Evolutionary conservation across 306 rosid species (phyloP).

Genomic region (Cercis canadensis): DNA sequence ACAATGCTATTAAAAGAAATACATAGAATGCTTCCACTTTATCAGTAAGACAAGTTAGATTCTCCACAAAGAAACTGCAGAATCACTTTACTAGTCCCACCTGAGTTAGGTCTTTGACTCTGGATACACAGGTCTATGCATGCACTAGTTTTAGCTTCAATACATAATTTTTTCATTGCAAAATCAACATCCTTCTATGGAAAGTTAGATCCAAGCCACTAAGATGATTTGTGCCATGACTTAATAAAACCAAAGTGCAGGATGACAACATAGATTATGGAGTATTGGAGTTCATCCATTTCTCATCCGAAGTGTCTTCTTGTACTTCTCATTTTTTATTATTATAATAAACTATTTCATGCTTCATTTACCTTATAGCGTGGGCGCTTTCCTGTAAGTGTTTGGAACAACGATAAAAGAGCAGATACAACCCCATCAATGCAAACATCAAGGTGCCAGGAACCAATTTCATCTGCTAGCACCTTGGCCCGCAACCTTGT

Average conservation of each 20-base stretch:
- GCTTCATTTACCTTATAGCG: conserved; percentile 73
- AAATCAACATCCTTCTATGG: conserved; percentile 9
- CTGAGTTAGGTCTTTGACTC: background rate
- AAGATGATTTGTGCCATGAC: background rate
- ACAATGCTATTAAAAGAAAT: background rate
- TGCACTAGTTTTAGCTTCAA: conserved; percentile 2
- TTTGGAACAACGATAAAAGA: conserved; percentile 72
- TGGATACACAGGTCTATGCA: conserved; percentile 2
- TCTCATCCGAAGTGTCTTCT: background rate
- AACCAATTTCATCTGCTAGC: conserved; percentile 86
- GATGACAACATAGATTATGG: conserved; percentile 22
- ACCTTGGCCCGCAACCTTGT: conserved; percentile 77
- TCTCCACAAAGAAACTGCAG: background rate
- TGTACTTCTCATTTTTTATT: background rate
- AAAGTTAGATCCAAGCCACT: background rate
- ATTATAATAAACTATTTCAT: conserved; percentile 8
- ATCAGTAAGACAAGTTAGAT: conserved; percentile 14
- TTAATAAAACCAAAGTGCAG: background rate
- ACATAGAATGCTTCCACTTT: conserved; percentile 17
- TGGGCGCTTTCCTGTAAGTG: conserved; percentile 82
- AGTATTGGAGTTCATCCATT: background rate
- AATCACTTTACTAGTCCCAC: conserved; percentile 20
- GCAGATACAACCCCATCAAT: conserved; percentile 83
- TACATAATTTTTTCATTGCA: background rate
- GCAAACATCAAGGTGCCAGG: conserved; percentile 95